phyloP scores from a whole-genome alignment of 2,329 filamentous ascomycete genomes.

The Penicillium concentricum region DNA sequence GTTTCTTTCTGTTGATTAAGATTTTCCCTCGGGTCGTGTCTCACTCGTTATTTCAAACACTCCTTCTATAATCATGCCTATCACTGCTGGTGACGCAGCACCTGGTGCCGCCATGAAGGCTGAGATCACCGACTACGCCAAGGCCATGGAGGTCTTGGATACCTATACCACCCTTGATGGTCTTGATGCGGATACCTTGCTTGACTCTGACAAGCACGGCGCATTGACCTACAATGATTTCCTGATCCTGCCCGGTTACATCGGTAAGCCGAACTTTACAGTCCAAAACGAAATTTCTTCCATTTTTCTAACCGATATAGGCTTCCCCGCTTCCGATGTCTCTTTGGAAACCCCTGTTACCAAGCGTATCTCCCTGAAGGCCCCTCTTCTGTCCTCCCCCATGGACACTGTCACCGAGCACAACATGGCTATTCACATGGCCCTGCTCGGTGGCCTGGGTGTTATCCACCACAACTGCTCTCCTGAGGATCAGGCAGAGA shows the following conservation, averaged over 20 bases:
- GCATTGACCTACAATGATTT: slow-evolving; percentile 99
- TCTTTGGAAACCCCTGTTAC: slow-evolving; percentile 87
- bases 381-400: slow-evolving; percentile 92
- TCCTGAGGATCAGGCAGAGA: slow-evolving; percentile 94
- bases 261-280: slow-evolving; percentile 56
- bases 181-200: slow-evolving; percentile 78
- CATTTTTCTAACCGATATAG: slow-evolving; percentile 33
- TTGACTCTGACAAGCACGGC: slow-evolving; percentile 88
- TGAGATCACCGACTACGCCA: slow-evolving; percentile 69
- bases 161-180: slow-evolving; percentile 81
- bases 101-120: slow-evolving; percentile 50
- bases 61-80: slow-evolving; percentile 58
- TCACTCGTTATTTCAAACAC: slow-evolving; percentile 29
- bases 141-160: slow-evolving; percentile 76
- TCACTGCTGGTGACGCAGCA: slow-evolving; percentile 61
- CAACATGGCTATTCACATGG: slow-evolving; percentile 96
- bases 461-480: slow-evolving; percentile 99
- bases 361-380: slow-evolving; percentile 93
- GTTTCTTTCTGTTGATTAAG: slow-evolving; percentile 48
- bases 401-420: slow-evolving; percentile 99
- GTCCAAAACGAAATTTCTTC: background rate
- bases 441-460: slow-evolving; percentile 58
- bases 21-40: slow-evolving; percentile 20
- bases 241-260: slow-evolving; percentile 92
- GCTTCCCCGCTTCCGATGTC: slow-evolving; percentile 90